Evolutionary conservation across 805 yeast species (phyloP).

Genomic region (Scheffersomyces spartinae): DNA sequence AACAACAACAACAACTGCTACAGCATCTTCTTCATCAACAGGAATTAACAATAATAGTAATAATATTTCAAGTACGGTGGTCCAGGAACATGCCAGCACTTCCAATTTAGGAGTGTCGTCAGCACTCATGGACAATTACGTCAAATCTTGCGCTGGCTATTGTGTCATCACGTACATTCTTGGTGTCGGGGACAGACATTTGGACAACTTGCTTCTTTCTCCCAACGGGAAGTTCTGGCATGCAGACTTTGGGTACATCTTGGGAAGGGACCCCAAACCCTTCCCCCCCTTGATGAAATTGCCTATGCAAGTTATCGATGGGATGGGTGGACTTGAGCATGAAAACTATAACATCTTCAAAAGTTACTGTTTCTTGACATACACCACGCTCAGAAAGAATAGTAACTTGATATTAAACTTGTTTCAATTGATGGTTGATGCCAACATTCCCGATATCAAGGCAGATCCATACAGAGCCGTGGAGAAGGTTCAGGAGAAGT

Average conservation of each 20-base stretch:
- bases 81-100: conserved; percentile 19
- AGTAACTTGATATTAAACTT: conserved; percentile 82
- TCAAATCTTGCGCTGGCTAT: conserved; percentile 93
- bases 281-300: conserved; percentile 97
- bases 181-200: conserved; percentile 96
- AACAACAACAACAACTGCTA: too few relatives aligned
- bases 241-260: conserved; percentile 93
- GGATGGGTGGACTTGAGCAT: conserved; percentile 90
- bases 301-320: conserved; percentile 94
- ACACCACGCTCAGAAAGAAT: conserved; percentile 79
- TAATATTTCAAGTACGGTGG: too few relatives aligned
- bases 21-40: too few relatives aligned
- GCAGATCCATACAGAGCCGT: conserved; percentile 80
- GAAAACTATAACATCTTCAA: conserved; percentile 79
- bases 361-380: conserved; percentile 90
- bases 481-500: conserved; percentile 86
- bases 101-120: conserved; percentile 39
- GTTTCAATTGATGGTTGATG: conserved; percentile 88
- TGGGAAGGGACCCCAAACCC: conserved; percentile 97
- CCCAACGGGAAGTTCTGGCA: conserved; percentile 87
- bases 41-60: conserved; percentile 2
- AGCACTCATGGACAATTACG: conserved; percentile 84
- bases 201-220: conserved; percentile 75
- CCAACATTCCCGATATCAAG: conserved; percentile 83
- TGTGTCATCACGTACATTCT: conserved; percentile 89